Evolutionary conservation across 768 basidiomycete species (phyloP).

Genomic region (Amanita inopinata): DNA sequence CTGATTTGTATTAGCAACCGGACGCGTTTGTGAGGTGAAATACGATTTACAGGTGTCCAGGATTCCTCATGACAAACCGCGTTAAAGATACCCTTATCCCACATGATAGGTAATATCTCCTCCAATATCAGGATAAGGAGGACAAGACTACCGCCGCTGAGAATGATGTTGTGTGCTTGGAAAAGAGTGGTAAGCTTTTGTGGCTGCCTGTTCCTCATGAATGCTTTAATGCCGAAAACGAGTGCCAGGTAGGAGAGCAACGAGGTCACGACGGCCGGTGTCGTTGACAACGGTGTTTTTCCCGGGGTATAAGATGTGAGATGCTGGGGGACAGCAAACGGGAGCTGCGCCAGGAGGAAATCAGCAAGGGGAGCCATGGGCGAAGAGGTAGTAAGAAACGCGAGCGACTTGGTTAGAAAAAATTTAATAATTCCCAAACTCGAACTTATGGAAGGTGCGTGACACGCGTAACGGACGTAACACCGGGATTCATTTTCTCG

Average conservation of each 20-base stretch:
- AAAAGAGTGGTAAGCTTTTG: constrained; percentile 76
- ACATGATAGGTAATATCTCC: constrained; percentile 76
- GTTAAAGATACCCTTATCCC: constrained; percentile 61
- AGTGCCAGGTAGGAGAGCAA: constrained; percentile 77
- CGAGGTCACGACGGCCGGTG: constrained; percentile 55
- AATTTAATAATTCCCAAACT: background rate
- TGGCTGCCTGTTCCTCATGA: constrained; percentile 74
- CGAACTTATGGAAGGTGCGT: constrained; percentile 1
- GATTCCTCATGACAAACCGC: constrained; percentile 68
- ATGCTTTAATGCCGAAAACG: constrained; percentile 75
- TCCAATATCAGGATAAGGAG: constrained; percentile 86
- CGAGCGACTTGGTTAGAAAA: constrained; percentile 1
- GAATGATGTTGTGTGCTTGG: constrained; percentile 83
- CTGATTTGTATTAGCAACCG: constrained; percentile 20
- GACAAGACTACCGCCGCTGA: constrained; percentile 76
- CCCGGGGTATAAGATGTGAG: constrained; percentile 61
- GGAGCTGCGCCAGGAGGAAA: constrained; percentile 49
- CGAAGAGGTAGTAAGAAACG: constrained; percentile 12
- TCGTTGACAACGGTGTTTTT: constrained; percentile 76
- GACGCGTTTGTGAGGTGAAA: constrained; percentile 6
- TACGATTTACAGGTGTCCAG: constrained; percentile 75
- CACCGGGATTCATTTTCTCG: background rate
- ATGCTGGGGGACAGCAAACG: constrained; percentile 48
- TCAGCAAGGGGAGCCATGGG: constrained; percentile 70
- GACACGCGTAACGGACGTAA: constrained; percentile 4